Percentiles rank a stretch among this genome's conserved stretches.
Evolutionary conservation across 176 grass and related monocot genomes (phyloP).

Genomic region (Zoysia japonica): DNA sequence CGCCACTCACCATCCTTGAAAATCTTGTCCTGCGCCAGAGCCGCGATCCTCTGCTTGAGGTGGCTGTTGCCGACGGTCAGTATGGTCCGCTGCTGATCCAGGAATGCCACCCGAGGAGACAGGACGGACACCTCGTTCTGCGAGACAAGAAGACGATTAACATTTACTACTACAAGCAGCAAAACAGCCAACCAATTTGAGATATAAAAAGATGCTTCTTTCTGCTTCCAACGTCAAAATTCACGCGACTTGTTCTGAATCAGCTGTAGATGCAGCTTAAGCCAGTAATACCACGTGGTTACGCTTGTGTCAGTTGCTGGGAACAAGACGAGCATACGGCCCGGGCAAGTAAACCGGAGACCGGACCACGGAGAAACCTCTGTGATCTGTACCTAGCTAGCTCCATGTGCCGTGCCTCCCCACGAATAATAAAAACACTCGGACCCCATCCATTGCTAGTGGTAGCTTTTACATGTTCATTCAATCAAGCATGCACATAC

Average conservation of each 20-base stretch:
- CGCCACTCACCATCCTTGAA: conserved; percentile 81
- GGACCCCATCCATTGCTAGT: background rate
- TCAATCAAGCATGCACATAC: background rate
- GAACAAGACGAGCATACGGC: conserved; percentile 15
- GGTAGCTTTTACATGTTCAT: background rate
- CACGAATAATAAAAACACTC: background rate
- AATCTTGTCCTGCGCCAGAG: conserved; percentile 90
- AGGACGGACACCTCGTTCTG: conserved; percentile 84
- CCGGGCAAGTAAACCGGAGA: background rate
- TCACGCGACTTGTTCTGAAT: background rate
- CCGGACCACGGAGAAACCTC: background rate
- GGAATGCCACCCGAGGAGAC: conserved; percentile 82
- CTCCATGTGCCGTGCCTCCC: conserved; percentile 34
- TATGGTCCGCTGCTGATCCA: conserved; percentile 89
- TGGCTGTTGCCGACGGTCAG: conserved; percentile 95
- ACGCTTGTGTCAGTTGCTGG: background rate
- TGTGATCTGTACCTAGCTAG: background rate
- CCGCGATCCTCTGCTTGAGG: conserved; percentile 97
- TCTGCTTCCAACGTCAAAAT: background rate
- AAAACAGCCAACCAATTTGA: background rate
- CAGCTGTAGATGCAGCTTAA: background rate
- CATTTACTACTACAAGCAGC: background rate
- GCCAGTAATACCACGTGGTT: background rate
- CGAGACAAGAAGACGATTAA: background rate
- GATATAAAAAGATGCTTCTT: background rate